Percentiles rank a stretch among this genome's conserved stretches.
Conservation (phyloP, 192 early-diverging fungal species). For the Oehlia diaphana region DNA sequence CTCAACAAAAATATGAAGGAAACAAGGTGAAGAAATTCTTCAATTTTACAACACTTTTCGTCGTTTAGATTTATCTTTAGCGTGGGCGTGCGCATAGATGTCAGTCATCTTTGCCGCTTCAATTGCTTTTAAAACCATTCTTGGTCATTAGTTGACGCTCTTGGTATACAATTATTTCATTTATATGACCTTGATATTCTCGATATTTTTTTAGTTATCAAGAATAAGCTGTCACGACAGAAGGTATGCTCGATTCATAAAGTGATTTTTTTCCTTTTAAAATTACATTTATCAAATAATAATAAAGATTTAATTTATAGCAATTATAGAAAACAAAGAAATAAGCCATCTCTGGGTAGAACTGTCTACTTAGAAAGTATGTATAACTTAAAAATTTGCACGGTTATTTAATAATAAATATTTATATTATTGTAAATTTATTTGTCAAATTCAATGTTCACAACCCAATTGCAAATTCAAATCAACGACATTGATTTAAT, state of each 20-base stretch:
- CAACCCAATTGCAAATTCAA: constrained; percentile 73
- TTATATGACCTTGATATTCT: constrained; percentile 73
- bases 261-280: neutral
- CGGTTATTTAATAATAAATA: too few species aligned
- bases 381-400: neutral
- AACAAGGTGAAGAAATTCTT: constrained; percentile 42
- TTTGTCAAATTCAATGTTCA: constrained; percentile 60
- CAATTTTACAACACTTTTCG: neutral
- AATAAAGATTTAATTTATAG: constrained; percentile 39
- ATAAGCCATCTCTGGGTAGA: constrained; percentile 43
- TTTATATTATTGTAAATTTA: constrained; percentile 34
- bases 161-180: constrained; percentile 77
- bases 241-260: constrained; percentile 31
- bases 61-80: neutral
- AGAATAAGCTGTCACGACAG: constrained; percentile 44
- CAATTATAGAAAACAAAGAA: constrained; percentile 24
- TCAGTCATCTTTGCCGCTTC: too few species aligned
- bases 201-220: constrained; percentile 74
- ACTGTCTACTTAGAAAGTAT: constrained; percentile 74
- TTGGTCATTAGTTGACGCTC: constrained; percentile 37
- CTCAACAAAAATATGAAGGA: constrained; percentile 64
- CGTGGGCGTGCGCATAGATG: constrained; percentile 51
- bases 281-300: constrained; percentile 41
- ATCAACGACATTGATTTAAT: constrained; percentile 64
- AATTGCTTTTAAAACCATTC: too few species aligned